These are phyloP conservation scores for Vinca minor DNA, from an alignment of 257 asterid genomes.

Conservation along the genomic window DNA sequence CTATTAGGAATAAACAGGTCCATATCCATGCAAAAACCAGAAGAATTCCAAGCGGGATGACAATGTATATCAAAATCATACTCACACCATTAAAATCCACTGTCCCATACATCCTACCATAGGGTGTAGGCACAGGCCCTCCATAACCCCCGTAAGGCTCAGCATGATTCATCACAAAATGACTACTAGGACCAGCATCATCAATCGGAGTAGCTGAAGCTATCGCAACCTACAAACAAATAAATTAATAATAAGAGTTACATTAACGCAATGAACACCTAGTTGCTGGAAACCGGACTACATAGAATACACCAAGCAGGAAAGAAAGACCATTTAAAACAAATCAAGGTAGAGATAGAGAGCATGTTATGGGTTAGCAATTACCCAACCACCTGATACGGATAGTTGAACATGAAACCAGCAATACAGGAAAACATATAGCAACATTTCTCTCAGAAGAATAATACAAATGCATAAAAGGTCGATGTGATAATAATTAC, in stretches of 20 bases:
- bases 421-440: not conserved
- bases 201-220: conserved; percentile 98
- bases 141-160: conserved; percentile 74
- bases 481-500: no score
- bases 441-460: no score
- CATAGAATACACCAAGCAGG: no score
- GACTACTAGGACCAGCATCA: conserved; percentile 78
- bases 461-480: no score
- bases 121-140: conserved; percentile 84
- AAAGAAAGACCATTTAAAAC: not conserved
- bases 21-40: not conserved
- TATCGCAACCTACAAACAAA: conserved; percentile 66
- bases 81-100: conserved; percentile 89
- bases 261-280: not conserved
- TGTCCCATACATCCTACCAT: conserved; percentile 87
- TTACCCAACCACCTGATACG: not conserved
- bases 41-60: not conserved
- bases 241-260: not conserved
- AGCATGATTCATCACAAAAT: conserved; percentile 50
- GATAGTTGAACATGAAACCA: not conserved
- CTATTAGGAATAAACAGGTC: not conserved
- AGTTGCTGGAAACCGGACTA: no score
- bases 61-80: no score
- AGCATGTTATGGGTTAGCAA: not conserved
- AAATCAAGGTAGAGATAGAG: not conserved